phyloP scores from a whole-genome alignment of 2,329 filamentous ascomycete species.

The Aaosphaeria pasadenensis region DNA sequence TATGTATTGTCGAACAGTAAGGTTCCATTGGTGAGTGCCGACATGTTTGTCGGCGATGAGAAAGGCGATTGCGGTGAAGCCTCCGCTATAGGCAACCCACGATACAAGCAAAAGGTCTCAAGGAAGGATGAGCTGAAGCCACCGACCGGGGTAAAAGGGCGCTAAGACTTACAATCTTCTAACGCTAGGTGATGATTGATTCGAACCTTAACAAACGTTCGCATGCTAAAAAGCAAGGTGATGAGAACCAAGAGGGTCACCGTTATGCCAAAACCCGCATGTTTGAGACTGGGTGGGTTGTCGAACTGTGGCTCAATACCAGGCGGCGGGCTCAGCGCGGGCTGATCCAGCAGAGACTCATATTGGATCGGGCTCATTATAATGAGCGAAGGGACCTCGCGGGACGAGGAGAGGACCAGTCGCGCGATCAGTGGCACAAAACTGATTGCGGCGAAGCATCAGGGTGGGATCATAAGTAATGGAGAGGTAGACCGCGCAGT shows the following conservation, averaged over 20 bases:
- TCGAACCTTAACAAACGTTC: background rate
- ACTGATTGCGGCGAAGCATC: no score
- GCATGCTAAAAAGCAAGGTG: background rate
- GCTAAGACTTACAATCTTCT: background rate
- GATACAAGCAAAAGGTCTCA: background rate
- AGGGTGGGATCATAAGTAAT: no score
- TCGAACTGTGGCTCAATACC: constrained; percentile 8
- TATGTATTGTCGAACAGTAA: constrained; percentile 3
- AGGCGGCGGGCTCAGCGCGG: constrained; percentile 7
- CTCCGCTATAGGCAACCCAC: constrained; percentile 2
- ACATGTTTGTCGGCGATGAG: background rate
- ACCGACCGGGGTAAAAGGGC: background rate
- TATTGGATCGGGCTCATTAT: no score
- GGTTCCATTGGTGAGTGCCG: constrained; percentile 2
- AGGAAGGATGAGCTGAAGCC: background rate
- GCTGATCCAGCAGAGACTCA: constrained; percentile 1
- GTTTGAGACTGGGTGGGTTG: constrained; percentile 4
- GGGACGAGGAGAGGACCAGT: no score
- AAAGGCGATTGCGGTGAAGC: background rate
- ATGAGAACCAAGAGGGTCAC: background rate
- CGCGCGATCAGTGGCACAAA: no score
- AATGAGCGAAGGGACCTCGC: no score
- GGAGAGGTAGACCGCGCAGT: no score
- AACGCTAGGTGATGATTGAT: background rate
- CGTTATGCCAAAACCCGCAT: background rate